Base-by-base conservation (phyloP, 2,329 filamentous ascomycete species). In the Ophiocordyceps sinensis region DNA sequence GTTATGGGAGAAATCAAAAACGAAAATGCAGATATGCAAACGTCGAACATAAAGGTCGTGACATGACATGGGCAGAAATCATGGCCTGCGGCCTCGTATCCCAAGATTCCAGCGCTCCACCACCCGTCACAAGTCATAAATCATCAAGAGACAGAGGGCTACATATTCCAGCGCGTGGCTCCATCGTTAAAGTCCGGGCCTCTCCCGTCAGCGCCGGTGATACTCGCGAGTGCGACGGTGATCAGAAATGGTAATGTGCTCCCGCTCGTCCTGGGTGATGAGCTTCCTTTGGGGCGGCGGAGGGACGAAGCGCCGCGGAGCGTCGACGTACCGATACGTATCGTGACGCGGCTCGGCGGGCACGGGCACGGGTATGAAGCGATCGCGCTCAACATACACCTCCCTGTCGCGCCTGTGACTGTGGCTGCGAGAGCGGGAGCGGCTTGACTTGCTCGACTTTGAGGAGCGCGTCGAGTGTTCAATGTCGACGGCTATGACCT, bases 291-390 rank as follows among this genome's bases (percentile, higher is more conserved):
- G 50, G 32, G 53, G 51, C 44, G 53, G 46, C 10, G 51, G 48
- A 35, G 58, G 56, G 10, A 49, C 32, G 36, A 45, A 48, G 19
- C 63, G 56, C 39, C 65, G 58, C 23, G 68, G 64, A 1, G 65
- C 68, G 43, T 74, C 68, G 38, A 75, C 62, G 48, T 74, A 73
- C 7, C 71, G 67, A 49, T 61, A 75, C 28, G 68, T 68, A 31
- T 71, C 70, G 45, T 65, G 66, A 44, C 55, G 50, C 30, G 59
- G 59, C 48, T 60, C 61, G 26, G 54, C 53, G 39, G 57, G 59
- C 15, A 64, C 61, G 1, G 61, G 63, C 8, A 65, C 53, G 30
- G 65, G 68, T 14, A 72, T 58, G 38, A 68, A 48, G 40, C 62
- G 60, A 51, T 75, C 71, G 23, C 70, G 63, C 56, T 75, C 70